Conservation (phyloP, 495 filamentous ascomycete genomes). For the Elaphomyces granulatus region DNA sequence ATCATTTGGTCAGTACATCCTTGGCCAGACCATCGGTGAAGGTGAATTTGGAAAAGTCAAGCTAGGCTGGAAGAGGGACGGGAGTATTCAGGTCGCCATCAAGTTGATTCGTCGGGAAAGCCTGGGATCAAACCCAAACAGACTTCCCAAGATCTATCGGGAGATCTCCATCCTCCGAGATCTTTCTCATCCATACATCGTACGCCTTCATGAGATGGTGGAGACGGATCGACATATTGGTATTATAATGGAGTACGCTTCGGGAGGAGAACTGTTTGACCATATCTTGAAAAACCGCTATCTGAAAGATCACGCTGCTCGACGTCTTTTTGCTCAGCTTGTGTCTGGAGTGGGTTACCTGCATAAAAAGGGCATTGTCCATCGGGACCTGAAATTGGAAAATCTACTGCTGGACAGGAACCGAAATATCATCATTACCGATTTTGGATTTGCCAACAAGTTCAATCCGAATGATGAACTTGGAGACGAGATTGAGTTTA, state of each 20-base stretch:
- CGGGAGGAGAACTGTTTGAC: constrained; percentile 94
- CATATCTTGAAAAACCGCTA: constrained; percentile 95
- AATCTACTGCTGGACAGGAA: constrained; percentile 93
- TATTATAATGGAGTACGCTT: constrained; percentile 97
- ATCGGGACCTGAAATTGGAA: constrained; percentile 93
- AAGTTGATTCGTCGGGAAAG: constrained; percentile 91
- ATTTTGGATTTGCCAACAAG: constrained; percentile 98
- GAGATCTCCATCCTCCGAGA: constrained; percentile 84
- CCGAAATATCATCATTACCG: constrained; percentile 97
- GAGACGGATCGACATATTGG: constrained; percentile 93
- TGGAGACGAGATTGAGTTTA: constrained; percentile 78
- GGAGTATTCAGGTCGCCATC: constrained; percentile 88
- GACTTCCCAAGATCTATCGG: constrained; percentile 91
- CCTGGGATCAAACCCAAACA: constrained; percentile 69
- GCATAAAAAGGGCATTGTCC: constrained; percentile 98
- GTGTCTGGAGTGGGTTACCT: constrained; percentile 95
- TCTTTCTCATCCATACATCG: constrained; percentile 89
- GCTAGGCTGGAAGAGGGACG: constrained; percentile 96
- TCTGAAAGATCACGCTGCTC: constrained; percentile 80
- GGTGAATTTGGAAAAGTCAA: constrained; percentile 99
- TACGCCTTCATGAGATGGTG: constrained; percentile 94
- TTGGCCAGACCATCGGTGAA: constrained; percentile 94
- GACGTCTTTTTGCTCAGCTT: constrained; percentile 87
- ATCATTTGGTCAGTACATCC: constrained; percentile 84
- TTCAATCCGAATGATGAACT: constrained; percentile 85